Percentiles rank a stretch among this genome's conserved stretches.
These are phyloP conservation scores for Wallacemonas sp. DNA, from an alignment of 208 protist genomes.

Conservation along the genomic window DNA sequence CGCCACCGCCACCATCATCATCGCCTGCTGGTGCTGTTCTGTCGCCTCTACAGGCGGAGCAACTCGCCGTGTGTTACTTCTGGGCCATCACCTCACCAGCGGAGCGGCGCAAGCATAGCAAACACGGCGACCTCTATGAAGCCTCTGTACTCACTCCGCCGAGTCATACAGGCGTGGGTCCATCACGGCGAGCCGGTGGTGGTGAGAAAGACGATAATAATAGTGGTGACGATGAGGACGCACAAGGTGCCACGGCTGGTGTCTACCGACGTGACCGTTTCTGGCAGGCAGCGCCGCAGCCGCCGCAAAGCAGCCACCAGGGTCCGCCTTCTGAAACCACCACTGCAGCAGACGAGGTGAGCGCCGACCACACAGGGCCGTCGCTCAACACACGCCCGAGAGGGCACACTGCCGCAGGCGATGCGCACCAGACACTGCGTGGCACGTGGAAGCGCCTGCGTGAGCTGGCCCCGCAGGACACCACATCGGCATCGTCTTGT, in stretches of 20 bases:
- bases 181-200: too few relatives aligned
- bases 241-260: background rate
- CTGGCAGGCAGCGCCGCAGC: background rate
- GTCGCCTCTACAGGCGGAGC: slow-evolving; percentile 29
- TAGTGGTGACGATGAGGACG: background rate
- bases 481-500: background rate
- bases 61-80: slow-evolving; percentile 46
- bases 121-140: slow-evolving; percentile 1
- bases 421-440: too few relatives aligned
- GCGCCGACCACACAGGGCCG: too few relatives aligned
- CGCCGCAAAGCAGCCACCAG: background rate
- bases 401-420: too few relatives aligned
- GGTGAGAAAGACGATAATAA: background rate
- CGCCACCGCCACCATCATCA: background rate
- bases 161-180: too few relatives aligned
- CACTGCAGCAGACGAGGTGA: too few relatives aligned
- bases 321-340: background rate
- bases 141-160: background rate
- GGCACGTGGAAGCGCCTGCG: too few relatives aligned
- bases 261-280: background rate
- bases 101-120: slow-evolving; percentile 18
- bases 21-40: background rate
- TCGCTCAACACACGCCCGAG: too few relatives aligned
- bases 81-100: slow-evolving; percentile 30
- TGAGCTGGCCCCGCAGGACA: too few relatives aligned